Evolutionary conservation across 768 basidiomycete species (phyloP), one percentile per base, ranked within the genome.

Genomic region (Mycena chlorophos): DNA sequence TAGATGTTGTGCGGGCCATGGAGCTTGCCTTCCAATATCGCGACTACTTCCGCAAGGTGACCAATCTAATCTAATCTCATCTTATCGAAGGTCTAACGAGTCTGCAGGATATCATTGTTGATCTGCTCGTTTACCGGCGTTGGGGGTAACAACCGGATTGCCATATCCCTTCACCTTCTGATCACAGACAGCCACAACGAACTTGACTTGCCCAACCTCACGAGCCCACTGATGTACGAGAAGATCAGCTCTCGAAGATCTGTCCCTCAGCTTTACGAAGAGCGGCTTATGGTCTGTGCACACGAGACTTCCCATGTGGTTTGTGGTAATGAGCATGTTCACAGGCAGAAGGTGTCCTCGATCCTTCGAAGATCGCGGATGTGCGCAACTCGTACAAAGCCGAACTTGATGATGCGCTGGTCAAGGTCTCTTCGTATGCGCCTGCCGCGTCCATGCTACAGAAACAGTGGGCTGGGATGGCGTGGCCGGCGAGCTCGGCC

Each of bases 141-240:
- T 91, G 89, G 87, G 84, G 60, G 28, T 79, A 25, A 45, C 13
- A 37, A 43, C 57, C 19, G 22, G 19, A 49, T 31, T 26, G 5
- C 28, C 26, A 19, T 39, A 16, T 16, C 28, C 16, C 10, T 19
- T 14, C 39, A 26, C 45, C 37, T 14, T 52, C 43, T n/a, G 16
- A 57, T 28, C n/a, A 4, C 12, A 17, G 39, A 40, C 34, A 91
- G 92, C 2, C 93, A 94, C 68, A 95, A 95, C 63, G 93, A 94
- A 69, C 79, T 94, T 27, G 91, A 94, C 65, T 81, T 94, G 49
- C 91, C 91, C 0, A 83, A 84, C 16, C 89, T 93, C 68, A 96
- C 94, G 0, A 88, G 88, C 55, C 94, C 94, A 0, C 73, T 87
- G 10, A 97, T 96, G 94, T 97, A 97, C 71, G 80, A 90, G 69